Evolutionary conservation across 768 basidiomycete species (phyloP), one percentile per base, ranked within the genome.

Genomic region (Leccinum ochraceum): DNA sequence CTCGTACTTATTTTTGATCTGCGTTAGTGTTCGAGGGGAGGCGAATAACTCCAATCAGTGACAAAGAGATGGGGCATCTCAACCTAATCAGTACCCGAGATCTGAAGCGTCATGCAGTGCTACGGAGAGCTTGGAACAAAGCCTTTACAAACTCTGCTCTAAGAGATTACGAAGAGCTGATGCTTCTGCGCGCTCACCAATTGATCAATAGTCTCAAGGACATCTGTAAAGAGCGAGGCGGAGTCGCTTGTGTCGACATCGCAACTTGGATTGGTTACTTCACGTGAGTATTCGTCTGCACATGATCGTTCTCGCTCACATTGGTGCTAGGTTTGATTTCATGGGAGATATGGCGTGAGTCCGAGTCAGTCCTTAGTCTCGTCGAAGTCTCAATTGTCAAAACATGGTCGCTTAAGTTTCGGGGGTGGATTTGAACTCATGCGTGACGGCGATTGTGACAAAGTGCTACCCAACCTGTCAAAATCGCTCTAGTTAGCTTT

Each of bases 401-500:
- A n/a, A n/a, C n/a, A n/a, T 24, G 24, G 24, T 17, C 2, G 22
- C 30, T 39, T 16, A 56, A 80, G 77, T 36, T 79, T 79, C 49
- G 76, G 75, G 6, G 75, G 76, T 7, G 73, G 74, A 8, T 77
- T 75, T 36, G 75, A 78, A 50, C 70, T 77, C 56, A 69, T 77
- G 70, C 71, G 71, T 11, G 69, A 76, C 20, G 68, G 77, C 6
- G 79, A 80, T 58, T 62, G 53, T n/a, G 61, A 71, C 11, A 70
- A 69, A 17, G 57, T 77, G 24, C 70, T 73, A 67, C 46, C 65
- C 22, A 64, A 68, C 17, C 60, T 77, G 59, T 68, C 73, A 57
- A 63, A 57, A 26, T 71, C 70, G 11, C 60, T 76, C 54, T 64
- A 66, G 77, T 75, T 28, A 54, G 68, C 61, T n/a, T 30, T 44